Conservation (phyloP, 192 early-diverging fungal species). For the Linnemannia exigua region DNA sequence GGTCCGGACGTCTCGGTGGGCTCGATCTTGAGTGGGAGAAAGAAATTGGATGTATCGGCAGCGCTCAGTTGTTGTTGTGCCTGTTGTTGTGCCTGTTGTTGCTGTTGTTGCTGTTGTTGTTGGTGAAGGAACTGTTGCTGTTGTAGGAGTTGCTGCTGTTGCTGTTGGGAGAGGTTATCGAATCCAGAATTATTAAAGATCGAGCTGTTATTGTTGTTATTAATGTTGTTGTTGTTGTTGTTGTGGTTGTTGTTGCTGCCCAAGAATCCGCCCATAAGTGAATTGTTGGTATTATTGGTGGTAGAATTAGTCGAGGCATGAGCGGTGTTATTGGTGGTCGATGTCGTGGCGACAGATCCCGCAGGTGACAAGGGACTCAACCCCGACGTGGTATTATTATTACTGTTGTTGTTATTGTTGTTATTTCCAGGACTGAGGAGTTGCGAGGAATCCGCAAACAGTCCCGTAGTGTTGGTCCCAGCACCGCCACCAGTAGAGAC, state of each 20-base stretch:
- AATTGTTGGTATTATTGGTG: constrained; percentile 19
- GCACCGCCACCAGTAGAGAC: not conserved
- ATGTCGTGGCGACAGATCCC: not conserved
- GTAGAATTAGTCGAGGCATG: not conserved
- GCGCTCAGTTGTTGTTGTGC: constrained; percentile 2
- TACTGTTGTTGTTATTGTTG: not conserved
- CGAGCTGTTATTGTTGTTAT: not conserved
- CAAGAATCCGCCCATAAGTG: constrained; percentile 24
- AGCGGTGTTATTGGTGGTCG: constrained; percentile 11
- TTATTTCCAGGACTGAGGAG: constrained; percentile 13
- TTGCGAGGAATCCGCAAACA: constrained; percentile 30
- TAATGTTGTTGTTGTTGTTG: constrained; percentile 13
- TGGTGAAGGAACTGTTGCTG: constrained; percentile 13
- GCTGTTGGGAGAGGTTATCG: constrained; percentile 1
- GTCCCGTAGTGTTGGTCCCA: constrained; percentile 20
- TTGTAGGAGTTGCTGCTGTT: not conserved
- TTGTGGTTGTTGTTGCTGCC: constrained; percentile 17
- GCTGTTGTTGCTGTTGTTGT: constrained; percentile 24
- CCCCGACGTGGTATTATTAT: not conserved
- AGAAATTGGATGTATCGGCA: constrained; percentile 21
- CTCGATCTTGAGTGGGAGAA: constrained; percentile 42
- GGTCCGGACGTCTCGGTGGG: constrained; percentile 19
- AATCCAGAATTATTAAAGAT: not conserved
- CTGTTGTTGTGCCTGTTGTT: not conserved
- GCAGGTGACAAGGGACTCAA: constrained; percentile 4